Percentiles rank a stretch among this genome's conserved stretches.
phyloP scores from a whole-genome alignment of 495 filamentous ascomycete species.

The Viridothelium virens region DNA sequence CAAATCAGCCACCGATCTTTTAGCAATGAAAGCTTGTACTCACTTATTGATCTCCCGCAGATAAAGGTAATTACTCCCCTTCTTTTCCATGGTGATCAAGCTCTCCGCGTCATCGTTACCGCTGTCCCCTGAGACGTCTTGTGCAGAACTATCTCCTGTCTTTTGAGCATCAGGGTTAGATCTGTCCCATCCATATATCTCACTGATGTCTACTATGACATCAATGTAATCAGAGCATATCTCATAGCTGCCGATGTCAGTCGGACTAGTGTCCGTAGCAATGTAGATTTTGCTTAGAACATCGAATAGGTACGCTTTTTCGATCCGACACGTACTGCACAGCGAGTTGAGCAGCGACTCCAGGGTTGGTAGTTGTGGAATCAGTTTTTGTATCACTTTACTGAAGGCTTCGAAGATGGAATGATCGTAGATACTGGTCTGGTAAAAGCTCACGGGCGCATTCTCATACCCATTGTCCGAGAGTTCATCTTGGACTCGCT shows the following conservation, averaged over 20 bases:
- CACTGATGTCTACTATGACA: constrained; percentile 90
- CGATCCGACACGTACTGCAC: constrained; percentile 80
- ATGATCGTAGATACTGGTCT: constrained; percentile 96
- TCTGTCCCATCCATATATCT: constrained; percentile 76
- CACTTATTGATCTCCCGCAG: constrained; percentile 87
- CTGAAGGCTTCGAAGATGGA: constrained; percentile 96
- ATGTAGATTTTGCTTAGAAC: constrained; percentile 97
- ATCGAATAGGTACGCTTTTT: constrained; percentile 96
- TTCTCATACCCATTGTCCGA: constrained; percentile 87
- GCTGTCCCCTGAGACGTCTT: constrained; percentile 56
- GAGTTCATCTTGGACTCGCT: constrained; percentile 94
- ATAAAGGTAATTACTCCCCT: constrained; percentile 71
- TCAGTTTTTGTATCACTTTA: constrained; percentile 95
- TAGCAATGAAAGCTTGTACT: constrained; percentile 18
- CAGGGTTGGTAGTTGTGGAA: constrained; percentile 83
- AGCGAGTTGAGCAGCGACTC: constrained; percentile 87
- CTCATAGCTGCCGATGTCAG: constrained; percentile 89
- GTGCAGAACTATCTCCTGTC: constrained; percentile 51
- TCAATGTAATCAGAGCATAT: constrained; percentile 98
- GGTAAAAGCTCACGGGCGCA: constrained; percentile 81
- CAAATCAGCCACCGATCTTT: constrained; percentile 2
- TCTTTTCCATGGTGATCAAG: constrained; percentile 61
- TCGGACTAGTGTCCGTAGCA: constrained; percentile 84
- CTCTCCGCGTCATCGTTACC: constrained; percentile 66
- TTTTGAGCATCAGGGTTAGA: constrained; percentile 43